Evolutionary conservation across 768 basidiomycete genomes (phyloP), one percentile per base, ranked within the genome.

Genomic region (Stropharia rugosoannulata): DNA sequence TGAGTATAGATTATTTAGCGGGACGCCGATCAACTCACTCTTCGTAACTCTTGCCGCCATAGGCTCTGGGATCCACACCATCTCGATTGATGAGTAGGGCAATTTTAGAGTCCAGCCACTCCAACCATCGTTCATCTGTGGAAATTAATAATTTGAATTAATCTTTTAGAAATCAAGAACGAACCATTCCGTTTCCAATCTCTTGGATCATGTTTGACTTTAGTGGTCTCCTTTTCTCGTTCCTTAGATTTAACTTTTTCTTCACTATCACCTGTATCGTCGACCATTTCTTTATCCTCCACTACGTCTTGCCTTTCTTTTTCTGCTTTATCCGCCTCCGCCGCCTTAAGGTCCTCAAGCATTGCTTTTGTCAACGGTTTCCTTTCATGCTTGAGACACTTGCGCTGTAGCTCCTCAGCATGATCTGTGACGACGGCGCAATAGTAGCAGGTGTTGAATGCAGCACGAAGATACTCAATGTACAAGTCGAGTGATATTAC

Each of bases 391-490:
- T 86, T 86, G 64, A 97, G 77, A 80, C 96, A 98, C 76, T 94
- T 93, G 69, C 93, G 85, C 72, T 94, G 88, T 65, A 99, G 81
- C 78, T 97, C 94, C 75, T 99, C 97, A 71, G 90, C 74, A 76
- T 94, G 94, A 75, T 96, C 89, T 70, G 87, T 89, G 63, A 92
- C 84, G 68, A 93, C 86, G 64, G 89, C 87, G 80, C 97, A 99
- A 76, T 99, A 99, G 75, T 96, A 99, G 83, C 97, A 97, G 67
- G 92, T 87, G 82, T 93, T 82, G 74, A 89, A 95, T 52, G 91
- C 95, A 69, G 86, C 81, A 63, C 97, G 92, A 67, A 99, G 77
- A 75, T 97, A 98, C 49, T 89, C 87, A 71, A 98, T 78, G 73
- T 94, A 94, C 71, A 96, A 77, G 76, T 99, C 97, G 72, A 98